phyloP scores from a whole-genome alignment of 257 asterid genomes.

The Paraleonurus japonicus region DNA sequence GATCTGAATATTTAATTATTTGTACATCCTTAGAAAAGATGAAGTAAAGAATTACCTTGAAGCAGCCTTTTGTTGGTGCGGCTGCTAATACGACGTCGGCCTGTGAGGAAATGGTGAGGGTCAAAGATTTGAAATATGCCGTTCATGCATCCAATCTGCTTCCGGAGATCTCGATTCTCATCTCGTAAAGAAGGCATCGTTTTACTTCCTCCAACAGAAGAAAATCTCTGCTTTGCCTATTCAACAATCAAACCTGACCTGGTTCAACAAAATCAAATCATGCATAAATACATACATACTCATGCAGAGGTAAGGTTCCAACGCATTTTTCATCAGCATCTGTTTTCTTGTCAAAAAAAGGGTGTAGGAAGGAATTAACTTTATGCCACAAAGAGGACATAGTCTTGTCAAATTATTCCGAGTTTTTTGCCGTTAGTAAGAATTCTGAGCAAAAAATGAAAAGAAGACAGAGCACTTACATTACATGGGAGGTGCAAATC shows the following conservation, averaged over 20 bases:
- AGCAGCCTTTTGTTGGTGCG: slow-evolving; percentile 58
- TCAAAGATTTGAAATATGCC: slow-evolving; percentile 84
- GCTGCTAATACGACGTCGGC: slow-evolving; percentile 50
- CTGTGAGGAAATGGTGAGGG: slow-evolving; percentile 64
- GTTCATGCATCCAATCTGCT: slow-evolving; percentile 95
- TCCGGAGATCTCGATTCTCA: slow-evolving; percentile 54
- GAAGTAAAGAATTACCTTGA: slow-evolving; percentile 48
- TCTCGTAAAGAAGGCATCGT: slow-evolving; percentile 44
- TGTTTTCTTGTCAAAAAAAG: slow-evolving; percentile 22
- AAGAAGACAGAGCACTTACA: slow-evolving; percentile 43
- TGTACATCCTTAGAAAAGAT: background rate
- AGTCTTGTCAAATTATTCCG: slow-evolving; percentile 27
- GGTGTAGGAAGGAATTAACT: background rate
- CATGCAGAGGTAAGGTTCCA: slow-evolving; percentile 32
- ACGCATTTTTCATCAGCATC: slow-evolving; percentile 1
- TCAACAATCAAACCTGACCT: slow-evolving; percentile 19
- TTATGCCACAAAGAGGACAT: slow-evolving; percentile 20
- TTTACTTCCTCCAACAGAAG: slow-evolving; percentile 23
- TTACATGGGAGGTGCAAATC: slow-evolving; percentile 42
- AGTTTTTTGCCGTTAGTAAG: slow-evolving; percentile 10
- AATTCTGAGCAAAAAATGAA: background rate
- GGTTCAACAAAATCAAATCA: slow-evolving; percentile 21
- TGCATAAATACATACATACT: slow-evolving; percentile 12
- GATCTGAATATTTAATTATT: slow-evolving; percentile 2
- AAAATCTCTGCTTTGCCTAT: slow-evolving; percentile 16